These are phyloP conservation scores for Fusarium scirpi DNA, from an alignment of 2,329 filamentous ascomycete genomes.

Conservation along the genomic window DNA sequence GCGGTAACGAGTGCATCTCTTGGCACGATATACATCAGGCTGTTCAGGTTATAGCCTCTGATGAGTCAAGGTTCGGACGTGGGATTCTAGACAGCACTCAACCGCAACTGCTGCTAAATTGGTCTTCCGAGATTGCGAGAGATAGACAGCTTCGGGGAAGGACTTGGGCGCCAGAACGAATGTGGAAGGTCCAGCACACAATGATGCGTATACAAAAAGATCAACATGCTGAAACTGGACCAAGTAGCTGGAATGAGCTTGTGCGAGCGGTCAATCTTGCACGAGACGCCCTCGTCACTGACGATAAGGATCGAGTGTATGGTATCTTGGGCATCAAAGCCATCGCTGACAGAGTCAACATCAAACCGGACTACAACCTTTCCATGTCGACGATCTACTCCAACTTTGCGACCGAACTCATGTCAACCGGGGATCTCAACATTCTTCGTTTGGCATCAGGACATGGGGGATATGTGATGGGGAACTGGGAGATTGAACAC, in stretches of 20 bases:
- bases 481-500: background rate
- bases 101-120: background rate
- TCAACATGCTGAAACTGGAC: fast-evolving
- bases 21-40: background rate
- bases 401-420: background rate
- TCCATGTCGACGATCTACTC: background rate
- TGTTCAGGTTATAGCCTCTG: background rate
- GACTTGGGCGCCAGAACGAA: background rate
- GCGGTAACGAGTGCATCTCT: background rate
- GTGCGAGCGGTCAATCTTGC: background rate
- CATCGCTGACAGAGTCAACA: background rate
- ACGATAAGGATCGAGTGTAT: conserved; percentile 18
- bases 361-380: background rate
- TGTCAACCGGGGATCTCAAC: background rate
- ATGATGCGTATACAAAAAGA: background rate
- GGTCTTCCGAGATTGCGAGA: conserved; percentile 1
- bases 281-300: background rate
- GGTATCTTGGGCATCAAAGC: conserved; percentile 11
- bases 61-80: conserved; percentile 1
- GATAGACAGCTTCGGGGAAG: background rate
- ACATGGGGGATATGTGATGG: background rate
- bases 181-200: background rate
- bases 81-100: conserved; percentile 3
- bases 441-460: background rate
- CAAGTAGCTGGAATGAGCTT: background rate